Evolutionary conservation across 78 protist species (phyloP), one percentile per base, ranked within the genome.

Genomic region (Mastigamoeba balamuthi): DNA sequence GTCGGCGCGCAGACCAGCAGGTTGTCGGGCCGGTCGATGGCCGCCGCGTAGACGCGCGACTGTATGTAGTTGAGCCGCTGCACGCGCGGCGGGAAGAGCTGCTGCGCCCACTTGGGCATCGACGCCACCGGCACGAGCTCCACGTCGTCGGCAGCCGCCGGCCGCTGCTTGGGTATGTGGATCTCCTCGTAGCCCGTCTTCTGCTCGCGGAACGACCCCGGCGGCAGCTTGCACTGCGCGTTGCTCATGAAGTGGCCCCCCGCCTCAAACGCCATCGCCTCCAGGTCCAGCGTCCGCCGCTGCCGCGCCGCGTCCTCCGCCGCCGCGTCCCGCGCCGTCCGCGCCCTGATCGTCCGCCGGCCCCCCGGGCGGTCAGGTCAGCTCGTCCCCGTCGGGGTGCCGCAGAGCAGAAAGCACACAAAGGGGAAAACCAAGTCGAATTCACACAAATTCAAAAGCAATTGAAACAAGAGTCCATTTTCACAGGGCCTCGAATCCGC

Each of bases 1-100:
- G 99, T 98, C 25, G 99, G 99, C 5, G 99, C 99, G 44, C 99
- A 96, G 6, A 98, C 27, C 41, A 98, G 88, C 66, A 98, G 41
- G 85, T 96, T 96, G 7, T 88, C 93, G 27, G 74, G 75, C 0
- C 74, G 27, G 17, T 40, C 30, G 40, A 96, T 77, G 4, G 98
- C 97, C 6, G 80, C 35, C 35, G 37, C 74, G 81, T 80, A 94
- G 36, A 93, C 74, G 4, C 75, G 42, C 43, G 83, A 66, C 85
- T 97, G 95, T 40, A 93, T 48, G 17, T 86, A 75, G 74, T 92
- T 93, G 63, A 95, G 90, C 9, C 44, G 2, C 40, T 17, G 30
- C 69, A 76, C 52, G n/a, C 3, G 2, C 17, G n/a, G 81, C 27
- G 2, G 30, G 72, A 94, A 95, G n/a, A 91, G 91, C 4, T 52